Evolutionary conservation across 2,329 filamentous ascomycete genomes (phyloP), one percentile per base, ranked within the genome.

Genomic region (Penicillium sp.): DNA sequence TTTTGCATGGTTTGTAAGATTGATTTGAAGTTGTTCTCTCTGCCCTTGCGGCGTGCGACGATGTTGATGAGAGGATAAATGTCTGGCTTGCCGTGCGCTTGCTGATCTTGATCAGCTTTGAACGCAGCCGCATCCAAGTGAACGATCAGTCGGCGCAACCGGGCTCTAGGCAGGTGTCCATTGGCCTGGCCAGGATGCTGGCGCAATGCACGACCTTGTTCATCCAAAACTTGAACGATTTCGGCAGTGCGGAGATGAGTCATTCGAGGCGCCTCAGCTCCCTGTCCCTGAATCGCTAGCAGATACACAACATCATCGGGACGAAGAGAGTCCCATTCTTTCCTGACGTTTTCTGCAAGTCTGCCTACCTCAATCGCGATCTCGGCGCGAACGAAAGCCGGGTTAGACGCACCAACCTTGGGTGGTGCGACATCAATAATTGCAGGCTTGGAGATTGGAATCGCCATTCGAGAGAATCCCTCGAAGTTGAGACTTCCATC

Each of bases 1-100:
- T 85, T 89, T 67, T 88, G 90, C 68, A 99, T 95, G 1, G 92
- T 96, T 65, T 97, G 90, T 34, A 99, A 80, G 9, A 99, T 87
- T 9, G 92, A 87, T 68, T 90, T 95, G 80, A 99, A 99, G 73
- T 99, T 99, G 76, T 99, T 99, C 73, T 99, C 94, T 55, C 92
- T 83, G 27, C 90, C 88, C 69, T 85, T 88, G 62, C 94, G 84
- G 54, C 94, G 87, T 48, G 96, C 82, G 50, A 99, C 78, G 39
- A 97, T 76, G 67, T 99, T 99, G 67, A 99, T 86, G 32, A 81
- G 81, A 43, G 90, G 87, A 72, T 97, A 97, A 4, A 95, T 79
- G 65, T 96, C 88, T 1, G 83, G 79, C 64, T 89, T 88, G n/a
- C 87, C 88, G 55, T 81, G 79, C 9, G 83, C 78, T 36, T 82